Conservation (phyloP, 345 rosid species). For the Trapa bicornis region DNA sequence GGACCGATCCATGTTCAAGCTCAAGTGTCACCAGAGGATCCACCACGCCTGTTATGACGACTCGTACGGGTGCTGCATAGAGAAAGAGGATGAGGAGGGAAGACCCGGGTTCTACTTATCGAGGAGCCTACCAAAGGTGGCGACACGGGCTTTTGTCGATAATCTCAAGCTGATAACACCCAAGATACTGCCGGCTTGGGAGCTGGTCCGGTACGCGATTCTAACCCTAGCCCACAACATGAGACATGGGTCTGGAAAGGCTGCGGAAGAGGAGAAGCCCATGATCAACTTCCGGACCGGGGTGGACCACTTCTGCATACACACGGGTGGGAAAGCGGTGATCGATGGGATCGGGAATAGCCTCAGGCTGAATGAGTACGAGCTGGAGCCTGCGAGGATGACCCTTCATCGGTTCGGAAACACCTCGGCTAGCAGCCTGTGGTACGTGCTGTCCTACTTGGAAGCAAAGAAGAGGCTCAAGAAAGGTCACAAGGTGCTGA, state of each 20-base stretch:
- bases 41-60: conserved; percentile 16
- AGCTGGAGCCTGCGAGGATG: conserved; percentile 23
- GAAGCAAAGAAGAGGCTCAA: too few species aligned
- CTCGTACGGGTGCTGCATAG: neutral
- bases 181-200: neutral
- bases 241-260: neutral
- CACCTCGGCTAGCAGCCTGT: conserved; percentile 12
- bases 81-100: too few species aligned
- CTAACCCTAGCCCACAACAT: neutral
- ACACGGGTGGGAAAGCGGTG: conserved; percentile 21
- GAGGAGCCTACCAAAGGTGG: too few species aligned
- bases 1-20: conserved; percentile 7
- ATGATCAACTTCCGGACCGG: conserved; percentile 13
- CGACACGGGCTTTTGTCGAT: too few species aligned
- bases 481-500: too few species aligned
- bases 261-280: neutral
- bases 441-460: too few species aligned
- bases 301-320: neutral
- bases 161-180: too few species aligned
- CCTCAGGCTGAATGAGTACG: conserved; percentile 10
- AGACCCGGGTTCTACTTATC: too few species aligned
- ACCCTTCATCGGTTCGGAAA: conserved; percentile 20
- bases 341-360: neutral
- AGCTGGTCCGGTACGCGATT: neutral
- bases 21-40: conserved; percentile 11